Evolutionary conservation across 2,329 filamentous ascomycete species (phyloP).

Genomic region (Beauveria australis): DNA sequence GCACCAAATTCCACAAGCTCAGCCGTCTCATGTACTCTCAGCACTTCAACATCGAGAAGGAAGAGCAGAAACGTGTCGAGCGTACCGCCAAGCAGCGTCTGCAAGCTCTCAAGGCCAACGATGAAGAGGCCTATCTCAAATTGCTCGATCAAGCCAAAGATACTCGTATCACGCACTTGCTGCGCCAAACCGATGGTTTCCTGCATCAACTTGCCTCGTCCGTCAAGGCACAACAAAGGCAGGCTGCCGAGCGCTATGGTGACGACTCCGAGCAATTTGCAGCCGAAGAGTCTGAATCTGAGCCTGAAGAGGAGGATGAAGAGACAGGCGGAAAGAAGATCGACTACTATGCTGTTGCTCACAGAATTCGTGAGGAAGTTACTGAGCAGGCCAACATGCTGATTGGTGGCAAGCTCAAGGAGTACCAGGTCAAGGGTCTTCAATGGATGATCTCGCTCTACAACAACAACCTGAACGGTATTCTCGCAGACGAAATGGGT

Average conservation of each 20-base stretch:
- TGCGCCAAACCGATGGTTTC: slow-evolving; percentile 96
- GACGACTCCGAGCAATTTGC: slow-evolving; percentile 44
- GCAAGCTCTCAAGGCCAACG: slow-evolving; percentile 95
- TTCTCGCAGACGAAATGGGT: slow-evolving; percentile 98
- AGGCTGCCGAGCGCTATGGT: slow-evolving; percentile 70
- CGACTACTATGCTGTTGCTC: slow-evolving; percentile 97
- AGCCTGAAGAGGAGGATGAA: slow-evolving; percentile 60
- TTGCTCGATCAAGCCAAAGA: slow-evolving; percentile 97
- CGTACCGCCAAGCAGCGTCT: slow-evolving; percentile 98
- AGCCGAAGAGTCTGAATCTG: slow-evolving; percentile 55
- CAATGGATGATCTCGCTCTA: slow-evolving; percentile 99
- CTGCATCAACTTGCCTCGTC: slow-evolving; percentile 90
- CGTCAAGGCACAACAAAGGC: slow-evolving; percentile 87
- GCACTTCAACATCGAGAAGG: slow-evolving; percentile 95
- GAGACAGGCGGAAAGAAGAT: slow-evolving; percentile 69
- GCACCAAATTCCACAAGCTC: slow-evolving; percentile 72
- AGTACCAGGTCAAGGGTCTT: slow-evolving; percentile 96
- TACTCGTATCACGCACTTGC: slow-evolving; percentile 94
- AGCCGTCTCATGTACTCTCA: slow-evolving; percentile 82
- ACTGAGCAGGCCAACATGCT: slow-evolving; percentile 74
- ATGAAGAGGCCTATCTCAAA: slow-evolving; percentile 97
- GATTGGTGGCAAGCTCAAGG: slow-evolving; percentile 87
- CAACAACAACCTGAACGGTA: slow-evolving; percentile 99
- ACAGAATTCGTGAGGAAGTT: slow-evolving; percentile 91
- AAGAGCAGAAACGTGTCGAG: slow-evolving; percentile 97